Evolutionary conservation across 352 stramenopile species (phyloP).

Genomic region (Phytophthora ohioensis): DNA sequence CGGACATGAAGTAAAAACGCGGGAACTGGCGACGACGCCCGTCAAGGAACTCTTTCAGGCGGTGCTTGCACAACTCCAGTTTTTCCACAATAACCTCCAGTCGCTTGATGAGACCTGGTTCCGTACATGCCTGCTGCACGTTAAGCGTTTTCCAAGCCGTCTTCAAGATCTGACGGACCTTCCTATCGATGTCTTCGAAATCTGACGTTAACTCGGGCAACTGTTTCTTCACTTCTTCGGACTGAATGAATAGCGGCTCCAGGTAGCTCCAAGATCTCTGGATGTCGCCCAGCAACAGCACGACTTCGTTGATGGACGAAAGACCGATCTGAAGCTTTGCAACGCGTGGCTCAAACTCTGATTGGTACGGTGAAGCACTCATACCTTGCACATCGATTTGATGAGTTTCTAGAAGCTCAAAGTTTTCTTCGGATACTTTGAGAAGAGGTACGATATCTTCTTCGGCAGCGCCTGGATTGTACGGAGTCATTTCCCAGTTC

Average conservation of each 20-base stretch:
- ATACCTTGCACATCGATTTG: slow-evolving; percentile 97
- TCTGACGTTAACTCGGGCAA: slow-evolving; percentile 93
- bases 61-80: slow-evolving; percentile 95
- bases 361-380: slow-evolving; percentile 95
- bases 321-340: slow-evolving; percentile 88
- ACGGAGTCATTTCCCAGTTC: slow-evolving; percentile 94
- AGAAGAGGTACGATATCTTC: slow-evolving; percentile 91
- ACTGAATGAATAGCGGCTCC: slow-evolving; percentile 96
- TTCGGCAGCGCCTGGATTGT: slow-evolving; percentile 82
- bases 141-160: slow-evolving; percentile 91
- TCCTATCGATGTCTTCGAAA: slow-evolving; percentile 95
- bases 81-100: slow-evolving; percentile 94
- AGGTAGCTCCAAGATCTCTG: slow-evolving; percentile 97
- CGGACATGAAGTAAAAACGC: slow-evolving; percentile 93
- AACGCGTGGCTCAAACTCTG: slow-evolving; percentile 95
- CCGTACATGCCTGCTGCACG: slow-evolving; percentile 91
- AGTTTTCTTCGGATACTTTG: slow-evolving; percentile 96
- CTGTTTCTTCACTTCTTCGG: slow-evolving; percentile 97
- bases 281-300: slow-evolving; percentile 95
- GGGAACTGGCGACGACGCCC: slow-evolving; percentile 94
- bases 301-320: slow-evolving; percentile 93
- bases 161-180: slow-evolving; percentile 91
- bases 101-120: slow-evolving; percentile 85
- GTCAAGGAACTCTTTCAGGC: slow-evolving; percentile 95
- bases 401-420: slow-evolving; percentile 96